phyloP scores from a whole-genome alignment of 768 basidiomycete species.

The Naganishia randhawae region DNA sequence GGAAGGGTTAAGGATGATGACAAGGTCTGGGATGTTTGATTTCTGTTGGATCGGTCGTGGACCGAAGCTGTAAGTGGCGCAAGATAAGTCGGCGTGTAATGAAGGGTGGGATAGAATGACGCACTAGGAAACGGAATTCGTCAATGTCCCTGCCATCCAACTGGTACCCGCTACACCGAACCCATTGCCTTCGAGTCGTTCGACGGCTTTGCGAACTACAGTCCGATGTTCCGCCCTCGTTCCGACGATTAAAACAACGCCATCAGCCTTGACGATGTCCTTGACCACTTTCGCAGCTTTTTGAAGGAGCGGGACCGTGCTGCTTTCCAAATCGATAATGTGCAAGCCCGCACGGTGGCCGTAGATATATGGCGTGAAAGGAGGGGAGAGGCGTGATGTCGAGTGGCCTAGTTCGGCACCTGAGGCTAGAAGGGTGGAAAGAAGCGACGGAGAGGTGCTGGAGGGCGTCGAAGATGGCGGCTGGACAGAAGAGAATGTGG shows the following conservation, averaged over 20 bases:
- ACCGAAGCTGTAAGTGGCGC: slow-evolving; percentile 41
- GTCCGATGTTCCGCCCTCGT: slow-evolving; percentile 60
- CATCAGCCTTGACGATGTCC: slow-evolving; percentile 72
- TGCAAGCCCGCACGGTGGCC: slow-evolving; percentile 84
- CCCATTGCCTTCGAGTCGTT: slow-evolving; percentile 71
- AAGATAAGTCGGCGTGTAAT: background rate
- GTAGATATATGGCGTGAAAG: slow-evolving; percentile 89
- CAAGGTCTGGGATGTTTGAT: slow-evolving; percentile 69
- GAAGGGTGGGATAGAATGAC: slow-evolving; percentile 23
- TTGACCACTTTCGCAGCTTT: slow-evolving; percentile 84
- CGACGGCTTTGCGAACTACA: slow-evolving; percentile 71
- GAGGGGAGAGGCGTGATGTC: slow-evolving; percentile 69
- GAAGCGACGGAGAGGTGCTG: slow-evolving; percentile 53
- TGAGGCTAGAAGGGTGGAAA: slow-evolving; percentile 84
- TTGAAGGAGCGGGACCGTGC: slow-evolving; percentile 79
- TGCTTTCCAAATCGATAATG: slow-evolving; percentile 86
- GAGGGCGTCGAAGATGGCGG: slow-evolving; percentile 32
- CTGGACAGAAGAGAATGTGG: slow-evolving; percentile 30
- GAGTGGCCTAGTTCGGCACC: slow-evolving; percentile 94
- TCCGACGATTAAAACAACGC: slow-evolving; percentile 84
- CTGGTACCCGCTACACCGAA: slow-evolving; percentile 73
- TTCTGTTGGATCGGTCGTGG: slow-evolving; percentile 40
- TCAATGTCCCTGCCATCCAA: slow-evolving; percentile 94
- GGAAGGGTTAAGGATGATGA: slow-evolving; percentile 84
- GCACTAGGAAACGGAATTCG: slow-evolving; percentile 59